Base-by-base conservation (phyloP, 2,329 filamentous ascomycete genomes). In the Diaporthe destruens region DNA sequence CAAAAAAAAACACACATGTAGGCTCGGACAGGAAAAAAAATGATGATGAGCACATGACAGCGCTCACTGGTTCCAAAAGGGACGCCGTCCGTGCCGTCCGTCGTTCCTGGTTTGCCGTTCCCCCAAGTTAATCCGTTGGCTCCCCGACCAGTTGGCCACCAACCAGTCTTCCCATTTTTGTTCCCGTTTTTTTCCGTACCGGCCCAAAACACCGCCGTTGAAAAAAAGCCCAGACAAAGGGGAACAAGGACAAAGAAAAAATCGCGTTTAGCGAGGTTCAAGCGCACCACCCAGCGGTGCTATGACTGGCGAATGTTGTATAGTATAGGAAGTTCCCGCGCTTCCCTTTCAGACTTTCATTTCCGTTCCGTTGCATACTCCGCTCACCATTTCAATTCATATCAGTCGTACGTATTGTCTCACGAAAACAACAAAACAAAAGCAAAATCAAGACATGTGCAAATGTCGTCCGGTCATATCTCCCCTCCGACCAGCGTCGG, bases 281-380 rank as follows among this genome's bases (percentile, higher is more conserved):
- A 53, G 32, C 44, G 66, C 67, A 70, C 67, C 47, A 69, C 55
- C n/a, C 67, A 53, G 55, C 61, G 49, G 67, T 53, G 67, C 42
- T 51, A 42, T 61, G 55, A 53, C 29, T 23, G 47, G 16, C 44
- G 39, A 42, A 42, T 42, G 14, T 49, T 42, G 67, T 61, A 61
- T 70, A 32, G 44, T 70, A 53, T 61, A n/a, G 16, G 44, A 36
- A 47, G 34, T 47, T 9, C 20, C 20, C 9, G 12, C 39, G n/a
- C 56, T 42, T 18, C 20, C 47, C 47, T 42, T 12, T 12, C 47
- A 42, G 23, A 9, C 3, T 18, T 44, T 11, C 39, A 23, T 8
- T 11, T n/a, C 32, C 42, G 3, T 51, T 36, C 47, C n/a, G 11
- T n/a, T 9, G 11, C 25, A 34, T 69, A 53, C n/a, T 3, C 34